Conservation (phyloP, 2,329 filamentous ascomycete genomes). For the Shiraia sp. region DNA sequence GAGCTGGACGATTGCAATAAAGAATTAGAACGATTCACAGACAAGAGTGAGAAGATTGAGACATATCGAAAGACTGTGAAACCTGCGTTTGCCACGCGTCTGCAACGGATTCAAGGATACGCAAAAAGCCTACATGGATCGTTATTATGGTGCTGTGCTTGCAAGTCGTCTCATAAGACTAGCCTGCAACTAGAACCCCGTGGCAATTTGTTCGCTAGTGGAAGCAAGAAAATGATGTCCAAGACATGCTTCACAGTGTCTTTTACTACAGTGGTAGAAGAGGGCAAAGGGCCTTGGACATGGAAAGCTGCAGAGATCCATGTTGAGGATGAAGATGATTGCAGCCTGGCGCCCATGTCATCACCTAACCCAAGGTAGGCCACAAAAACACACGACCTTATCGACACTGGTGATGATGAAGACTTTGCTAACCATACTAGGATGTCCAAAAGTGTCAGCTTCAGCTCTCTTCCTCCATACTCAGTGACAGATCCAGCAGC, state of each 20-base stretch:
- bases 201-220: conserved; percentile 26
- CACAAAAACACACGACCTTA: neutral
- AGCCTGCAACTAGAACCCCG: conserved; percentile 41
- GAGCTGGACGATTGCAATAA: conserved; percentile 45
- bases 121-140: conserved; percentile 37
- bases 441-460: conserved; percentile 40
- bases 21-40: conserved; percentile 44
- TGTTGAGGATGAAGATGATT: conserved; percentile 34
- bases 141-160: conserved; percentile 42
- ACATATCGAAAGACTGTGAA: conserved; percentile 38
- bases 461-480: conserved; percentile 39
- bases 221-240: conserved; percentile 12
- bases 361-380: conserved; percentile 27
- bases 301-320: conserved; percentile 41
- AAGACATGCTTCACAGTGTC: conserved; percentile 41
- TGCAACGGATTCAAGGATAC: conserved; percentile 41
- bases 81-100: conserved; percentile 36
- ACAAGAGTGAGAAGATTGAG: conserved; percentile 44
- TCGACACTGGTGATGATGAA: neutral
- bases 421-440: conserved; percentile 15
- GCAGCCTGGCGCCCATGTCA: conserved; percentile 7
- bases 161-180: conserved; percentile 36
- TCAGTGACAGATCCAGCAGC: conserved; percentile 26
- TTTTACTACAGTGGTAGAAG: conserved; percentile 27
- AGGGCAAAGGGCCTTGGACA: conserved; percentile 23